phyloP scores from a whole-genome alignment of 345 rosid species.

The Abelmoschus esculentus region DNA sequence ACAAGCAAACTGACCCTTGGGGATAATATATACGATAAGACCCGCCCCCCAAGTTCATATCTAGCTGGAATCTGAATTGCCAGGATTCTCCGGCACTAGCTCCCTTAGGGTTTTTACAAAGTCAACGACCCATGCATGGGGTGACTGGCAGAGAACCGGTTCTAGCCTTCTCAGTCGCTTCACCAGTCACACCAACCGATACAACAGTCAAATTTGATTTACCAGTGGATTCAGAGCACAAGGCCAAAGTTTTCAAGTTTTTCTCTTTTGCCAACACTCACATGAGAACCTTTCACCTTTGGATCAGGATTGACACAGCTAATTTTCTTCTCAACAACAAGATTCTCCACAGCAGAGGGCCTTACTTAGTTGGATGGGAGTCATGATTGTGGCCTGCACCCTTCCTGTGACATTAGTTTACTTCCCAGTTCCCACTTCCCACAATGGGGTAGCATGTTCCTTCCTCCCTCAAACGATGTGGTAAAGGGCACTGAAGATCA shows the following conservation, averaged over 20 bases:
- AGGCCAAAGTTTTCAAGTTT: slow-evolving; percentile 60
- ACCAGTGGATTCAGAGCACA: slow-evolving; percentile 79
- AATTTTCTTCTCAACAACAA: slow-evolving; percentile 48
- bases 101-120: background rate
- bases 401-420: slow-evolving; percentile 56
- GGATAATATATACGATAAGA: slow-evolving; percentile 34
- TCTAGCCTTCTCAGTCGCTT: slow-evolving; percentile 43
- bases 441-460: slow-evolving; percentile 78
- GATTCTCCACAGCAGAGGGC: slow-evolving; percentile 49
- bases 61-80: background rate
- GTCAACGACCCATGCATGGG: slow-evolving; percentile 38
- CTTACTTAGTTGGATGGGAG: slow-evolving; percentile 60
- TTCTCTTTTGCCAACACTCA: slow-evolving; percentile 71
- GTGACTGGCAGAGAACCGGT: slow-evolving; percentile 60
- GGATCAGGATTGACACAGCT: slow-evolving; percentile 72
- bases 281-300: slow-evolving; percentile 81
- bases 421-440: slow-evolving; percentile 85
- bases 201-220: slow-evolving; percentile 48
- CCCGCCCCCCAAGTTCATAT: slow-evolving; percentile 19
- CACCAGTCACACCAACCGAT: slow-evolving; percentile 43
- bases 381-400: slow-evolving; percentile 54
- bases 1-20: slow-evolving; percentile 24
- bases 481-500: slow-evolving; percentile 43
- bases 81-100: background rate
- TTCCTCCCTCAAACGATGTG: slow-evolving; percentile 38